Base-by-base conservation (phyloP, 768 basidiomycete species). In the Lentinula lateritia region DNA sequence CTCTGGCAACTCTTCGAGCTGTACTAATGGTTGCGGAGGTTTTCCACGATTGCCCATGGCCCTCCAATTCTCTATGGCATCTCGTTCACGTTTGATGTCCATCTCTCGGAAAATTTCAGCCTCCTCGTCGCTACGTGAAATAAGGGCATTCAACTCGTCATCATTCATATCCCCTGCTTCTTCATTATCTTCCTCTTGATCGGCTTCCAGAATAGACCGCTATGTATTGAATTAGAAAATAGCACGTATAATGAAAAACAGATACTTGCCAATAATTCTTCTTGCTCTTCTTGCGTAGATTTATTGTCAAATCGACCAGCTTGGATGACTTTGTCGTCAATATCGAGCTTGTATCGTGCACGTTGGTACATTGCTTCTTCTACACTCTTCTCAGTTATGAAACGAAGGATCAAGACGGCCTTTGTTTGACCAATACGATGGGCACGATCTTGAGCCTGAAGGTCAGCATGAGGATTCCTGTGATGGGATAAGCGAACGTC, bases 341-440 rank as follows among this genome's bases (percentile, higher is more conserved):
- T 95, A 69, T 96, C 96, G 34, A 98, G 89, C 80, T 99, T 99
- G 76, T 87, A 92, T 61, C 92, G 86, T 5, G 97, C 97, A 65
- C 95, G 86, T 50, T 93, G 91, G 63, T 98, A 91, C 85, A 98
- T 97, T 3, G 95, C 93, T 75, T 98, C 97, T 75, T 98, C 97
- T 23, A 99, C 94, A 64, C 95, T 96, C 79, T 95, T 94, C 74
- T 97, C 93, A 4, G 96, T 97, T 71, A 99, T 95, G 73, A 99
- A 92, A 64, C 96, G 88, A 65, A 98, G 80, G 65, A 99, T 98
- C 36, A 95, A 87, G 18, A 99, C 97, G 50, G 95, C 92, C 74
- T 95, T 96, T 62, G 97, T 99, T 72, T 99, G 97, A 62, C 97
- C 97, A 69, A 99, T 99, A 83, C 97, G 95, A 82, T 99, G 96